These are phyloP conservation scores for Sporothrix variecibatus DNA, from an alignment of 2,329 filamentous ascomycete genomes.

Conservation along the genomic window DNA sequence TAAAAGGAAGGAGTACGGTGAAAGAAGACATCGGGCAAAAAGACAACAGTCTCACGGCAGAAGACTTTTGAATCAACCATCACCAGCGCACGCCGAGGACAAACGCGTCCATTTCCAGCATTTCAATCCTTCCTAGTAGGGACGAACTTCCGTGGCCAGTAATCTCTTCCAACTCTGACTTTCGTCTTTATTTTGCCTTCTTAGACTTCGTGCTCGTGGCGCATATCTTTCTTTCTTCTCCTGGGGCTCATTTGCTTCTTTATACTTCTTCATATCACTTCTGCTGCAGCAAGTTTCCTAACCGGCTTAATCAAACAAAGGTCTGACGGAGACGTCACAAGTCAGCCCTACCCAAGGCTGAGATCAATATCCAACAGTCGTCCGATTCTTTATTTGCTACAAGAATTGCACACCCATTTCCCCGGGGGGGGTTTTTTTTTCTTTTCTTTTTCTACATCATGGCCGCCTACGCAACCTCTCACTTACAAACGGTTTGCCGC, in stretches of 20 bases:
- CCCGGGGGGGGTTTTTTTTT: background rate
- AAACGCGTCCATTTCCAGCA: background rate
- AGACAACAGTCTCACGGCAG: background rate
- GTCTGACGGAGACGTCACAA: background rate
- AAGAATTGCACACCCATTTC: background rate
- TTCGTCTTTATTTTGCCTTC: background rate
- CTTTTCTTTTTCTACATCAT: background rate
- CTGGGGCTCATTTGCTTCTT: background rate
- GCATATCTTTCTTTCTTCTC: background rate
- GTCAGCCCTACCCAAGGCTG: background rate
- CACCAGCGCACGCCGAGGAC: background rate
- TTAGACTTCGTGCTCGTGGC: background rate
- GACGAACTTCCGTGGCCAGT: background rate
- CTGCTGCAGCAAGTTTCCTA: background rate
- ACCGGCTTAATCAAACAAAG: background rate
- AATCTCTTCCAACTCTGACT: background rate
- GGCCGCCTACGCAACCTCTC: background rate
- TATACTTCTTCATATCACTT: background rate
- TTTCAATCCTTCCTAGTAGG: background rate
- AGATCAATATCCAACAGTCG: background rate
- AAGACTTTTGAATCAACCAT: background rate
- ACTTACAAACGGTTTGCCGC: conserved; percentile 22
- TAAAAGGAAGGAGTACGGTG: background rate
- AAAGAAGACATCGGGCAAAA: background rate
- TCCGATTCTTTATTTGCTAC: too few relatives aligned